A percentile compares a stretch with the other conserved stretches of the same genome.
Conservation (phyloP, 805 yeast species). For the Nakazawaea siamensis region DNA sequence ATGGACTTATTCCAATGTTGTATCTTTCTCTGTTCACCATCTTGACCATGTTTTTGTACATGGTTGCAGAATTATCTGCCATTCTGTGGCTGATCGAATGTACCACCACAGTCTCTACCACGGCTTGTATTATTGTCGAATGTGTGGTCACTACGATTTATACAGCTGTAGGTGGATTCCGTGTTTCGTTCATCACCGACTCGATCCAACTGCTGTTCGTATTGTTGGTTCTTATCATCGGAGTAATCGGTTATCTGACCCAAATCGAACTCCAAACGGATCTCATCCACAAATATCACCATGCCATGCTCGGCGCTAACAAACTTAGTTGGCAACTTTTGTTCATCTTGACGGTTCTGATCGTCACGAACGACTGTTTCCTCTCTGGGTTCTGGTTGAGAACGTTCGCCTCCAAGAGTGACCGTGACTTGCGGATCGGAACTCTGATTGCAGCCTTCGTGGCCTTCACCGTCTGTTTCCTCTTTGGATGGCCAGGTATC, state of each 20-base stretch:
- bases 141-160: constrained; percentile 83
- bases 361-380: constrained; percentile 84
- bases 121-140: constrained; percentile 77
- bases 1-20: constrained; percentile 63
- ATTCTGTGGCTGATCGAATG: constrained; percentile 69
- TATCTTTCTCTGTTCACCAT: constrained; percentile 77
- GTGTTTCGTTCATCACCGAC: constrained; percentile 82
- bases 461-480: constrained; percentile 51
- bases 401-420: constrained; percentile 79
- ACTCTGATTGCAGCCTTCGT: constrained; percentile 68
- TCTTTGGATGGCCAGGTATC: constrained; percentile 79
- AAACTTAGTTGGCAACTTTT: constrained; percentile 84
- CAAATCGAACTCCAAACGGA: constrained; percentile 57
- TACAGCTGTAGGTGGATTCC: constrained; percentile 84
- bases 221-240: constrained; percentile 55
- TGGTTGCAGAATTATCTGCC: constrained; percentile 84
- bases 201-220: constrained; percentile 76
- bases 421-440: constrained; percentile 69
- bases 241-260: constrained; percentile 72
- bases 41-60: constrained; percentile 74
- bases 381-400: constrained; percentile 92
- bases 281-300: constrained; percentile 50
- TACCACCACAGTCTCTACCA: constrained; percentile 68
- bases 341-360: constrained; percentile 78
- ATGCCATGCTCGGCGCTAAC: constrained; percentile 56